Base-by-base conservation (phyloP, 2,329 filamentous ascomycete species). In the Pyrenophora teres region DNA sequence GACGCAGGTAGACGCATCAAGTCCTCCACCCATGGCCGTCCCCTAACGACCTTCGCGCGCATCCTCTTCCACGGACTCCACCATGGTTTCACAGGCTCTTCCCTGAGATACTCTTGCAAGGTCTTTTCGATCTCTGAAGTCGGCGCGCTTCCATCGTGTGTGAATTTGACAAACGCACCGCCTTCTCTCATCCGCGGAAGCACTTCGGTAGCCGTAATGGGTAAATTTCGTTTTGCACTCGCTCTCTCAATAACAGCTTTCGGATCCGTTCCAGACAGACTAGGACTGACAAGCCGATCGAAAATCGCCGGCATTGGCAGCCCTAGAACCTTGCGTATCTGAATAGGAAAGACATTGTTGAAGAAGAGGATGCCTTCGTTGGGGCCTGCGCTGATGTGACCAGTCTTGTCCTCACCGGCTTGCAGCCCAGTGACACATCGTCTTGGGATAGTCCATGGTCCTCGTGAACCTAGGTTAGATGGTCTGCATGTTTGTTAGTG, bases 11-110 rank as follows among this genome's bases (percentile, higher is more conserved):
- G 86, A 6, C 92, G 84, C 62, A 91, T 89, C 23, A 99, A 77
- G 69, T 99, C 94, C 68, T 97, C 94, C 2, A 97, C 82, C 94
- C 94, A 99, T 0, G 94, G 94, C 18, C 87, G 85, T 8, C 94
- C 94, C 48, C 85, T 81, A 2, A 99, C 94, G 6, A 92, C 77
- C 19, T 86, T 86, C 1, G 87, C 86, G 41, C 84, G 82, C 50
- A 96, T 87, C 12, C 82, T 85, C 3, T 86, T 85, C 59, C 96
- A 87, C 0, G 92, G 92, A 62, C 87, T 95, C 78, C 94, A 97
- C 89, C 92, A 96, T 2, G 93, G 92, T 54, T 86, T 90, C 32
- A 96, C 83, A 0, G 87, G 88, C 13, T 87, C 81, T 53, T 90
- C 79, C 50, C 82, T 77, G 1, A 97, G 78, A 57, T 87, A 81